Evolutionary conservation across 2,329 filamentous ascomycete genomes (phyloP).

Genomic region (Aschersonia sp.): DNA sequence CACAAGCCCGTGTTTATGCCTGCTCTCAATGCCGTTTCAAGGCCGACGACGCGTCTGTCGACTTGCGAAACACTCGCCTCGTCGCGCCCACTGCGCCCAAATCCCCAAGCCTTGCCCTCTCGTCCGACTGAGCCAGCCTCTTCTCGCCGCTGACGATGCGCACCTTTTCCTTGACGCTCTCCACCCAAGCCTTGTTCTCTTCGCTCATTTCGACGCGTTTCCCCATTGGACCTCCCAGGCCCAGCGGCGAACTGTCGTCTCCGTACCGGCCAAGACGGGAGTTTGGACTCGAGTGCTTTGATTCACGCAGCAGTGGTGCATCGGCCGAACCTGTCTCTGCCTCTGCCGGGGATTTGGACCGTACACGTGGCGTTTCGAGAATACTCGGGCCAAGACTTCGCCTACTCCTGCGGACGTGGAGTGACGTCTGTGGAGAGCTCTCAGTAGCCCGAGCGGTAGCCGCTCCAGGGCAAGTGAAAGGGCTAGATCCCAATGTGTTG

Average conservation of each 20-base stretch:
- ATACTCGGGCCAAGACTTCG: conserved; percentile 24
- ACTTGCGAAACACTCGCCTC: conserved; percentile 52
- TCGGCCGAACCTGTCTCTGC: conserved; percentile 17
- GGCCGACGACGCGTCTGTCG: conserved; percentile 4
- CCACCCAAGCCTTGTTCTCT: conserved; percentile 67
- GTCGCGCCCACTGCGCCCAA: conserved; percentile 60
- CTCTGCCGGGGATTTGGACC: conserved; percentile 28
- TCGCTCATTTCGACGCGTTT: conserved; percentile 54
- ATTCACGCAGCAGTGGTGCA: conserved; percentile 29
- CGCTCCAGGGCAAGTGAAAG: conserved; percentile 22
- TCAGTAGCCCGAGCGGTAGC: conserved; percentile 20
- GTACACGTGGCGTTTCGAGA: conserved; percentile 15
- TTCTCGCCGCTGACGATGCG: conserved; percentile 51
- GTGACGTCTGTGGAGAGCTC: conserved; percentile 27
- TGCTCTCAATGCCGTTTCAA: not conserved
- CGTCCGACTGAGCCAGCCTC: conserved; percentile 15
- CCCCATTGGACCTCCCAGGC: conserved; percentile 55
- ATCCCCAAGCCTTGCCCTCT: conserved; percentile 44
- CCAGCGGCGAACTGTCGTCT: conserved; percentile 44
- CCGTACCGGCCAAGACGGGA: conserved; percentile 43
- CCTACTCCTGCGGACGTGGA: conserved; percentile 41
- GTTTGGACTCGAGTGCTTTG: conserved; percentile 33
- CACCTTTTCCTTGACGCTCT: conserved; percentile 70
- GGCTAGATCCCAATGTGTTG: conserved; percentile 24
- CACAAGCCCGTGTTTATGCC: not conserved